Percentiles rank a stretch among this genome's conserved stretches.
Conservation (phyloP, 345 rosid species). For the Sonneratia alba region DNA sequence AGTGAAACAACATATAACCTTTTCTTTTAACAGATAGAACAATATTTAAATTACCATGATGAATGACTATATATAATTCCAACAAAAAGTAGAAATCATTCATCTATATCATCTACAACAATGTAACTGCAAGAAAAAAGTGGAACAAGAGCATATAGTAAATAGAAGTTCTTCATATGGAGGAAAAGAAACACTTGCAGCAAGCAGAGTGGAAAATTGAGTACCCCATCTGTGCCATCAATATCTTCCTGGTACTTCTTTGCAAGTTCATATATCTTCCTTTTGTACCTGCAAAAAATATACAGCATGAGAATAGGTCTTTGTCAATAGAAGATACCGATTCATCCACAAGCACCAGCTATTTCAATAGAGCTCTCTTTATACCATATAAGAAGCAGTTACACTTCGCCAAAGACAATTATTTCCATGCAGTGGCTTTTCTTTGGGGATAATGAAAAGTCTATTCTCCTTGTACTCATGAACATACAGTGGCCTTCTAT, state of each 20-base stretch:
- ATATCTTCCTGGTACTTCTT: constrained; percentile 65
- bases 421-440: background rate
- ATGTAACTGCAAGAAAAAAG: background rate
- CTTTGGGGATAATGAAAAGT: too few species aligned
- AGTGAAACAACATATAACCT: background rate
- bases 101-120: too few species aligned
- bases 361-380: background rate
- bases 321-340: background rate
- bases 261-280: constrained; percentile 70
- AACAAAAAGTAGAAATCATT: background rate
- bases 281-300: constrained; percentile 51
- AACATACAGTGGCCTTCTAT: background rate
- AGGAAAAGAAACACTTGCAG: background rate
- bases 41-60: background rate
- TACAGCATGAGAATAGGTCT: background rate
- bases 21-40: background rate
- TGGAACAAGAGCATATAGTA: background rate
- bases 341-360: background rate
- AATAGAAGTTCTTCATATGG: background rate
- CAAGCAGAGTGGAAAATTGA: background rate
- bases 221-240: constrained; percentile 64
- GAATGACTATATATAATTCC: background rate
- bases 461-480: too few species aligned
- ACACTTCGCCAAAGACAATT: background rate
- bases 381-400: background rate